Percentiles rank a stretch among this genome's conserved stretches.
Evolutionary conservation across 2,329 filamentous ascomycete species (phyloP).

Genomic region (Thelonectria olida): DNA sequence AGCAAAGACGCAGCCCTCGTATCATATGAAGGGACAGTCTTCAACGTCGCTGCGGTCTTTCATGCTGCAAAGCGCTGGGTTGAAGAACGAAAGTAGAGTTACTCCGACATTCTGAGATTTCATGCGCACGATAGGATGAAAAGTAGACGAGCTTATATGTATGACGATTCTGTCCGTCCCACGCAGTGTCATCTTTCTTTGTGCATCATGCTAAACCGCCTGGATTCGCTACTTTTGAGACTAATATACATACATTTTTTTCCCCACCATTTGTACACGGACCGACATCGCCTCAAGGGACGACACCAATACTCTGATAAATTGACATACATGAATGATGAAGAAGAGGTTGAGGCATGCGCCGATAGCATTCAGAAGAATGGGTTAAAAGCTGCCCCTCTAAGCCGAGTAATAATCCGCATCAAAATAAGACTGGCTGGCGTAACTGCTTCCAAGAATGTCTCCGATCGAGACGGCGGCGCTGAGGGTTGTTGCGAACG

Average conservation of each 20-base stretch:
- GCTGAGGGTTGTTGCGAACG: slow-evolving; percentile 12
- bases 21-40: slow-evolving; percentile 10
- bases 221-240: background rate
- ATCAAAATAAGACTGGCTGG: slow-evolving; percentile 6
- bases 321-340: background rate
- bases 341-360: background rate
- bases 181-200: background rate
- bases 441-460: slow-evolving; percentile 11
- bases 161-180: background rate
- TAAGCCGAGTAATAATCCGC: slow-evolving; percentile 24
- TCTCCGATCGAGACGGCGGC: slow-evolving; percentile 4
- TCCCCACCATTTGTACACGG: background rate
- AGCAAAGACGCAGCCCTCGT: slow-evolving; percentile 9
- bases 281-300: background rate
- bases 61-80: slow-evolving; percentile 29
- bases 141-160: background rate
- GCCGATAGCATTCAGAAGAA: background rate
- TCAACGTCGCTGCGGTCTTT: slow-evolving; percentile 25
- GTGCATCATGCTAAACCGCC: background rate
- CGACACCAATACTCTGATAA: background rate
- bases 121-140: background rate
- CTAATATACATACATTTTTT: background rate
- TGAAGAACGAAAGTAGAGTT: slow-evolving; percentile 8
- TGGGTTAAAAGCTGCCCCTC: background rate
- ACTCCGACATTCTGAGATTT: background rate